phyloP scores from a whole-genome alignment of 1,139 yeast genomes.

The Scheffersomyces insectosa region DNA sequence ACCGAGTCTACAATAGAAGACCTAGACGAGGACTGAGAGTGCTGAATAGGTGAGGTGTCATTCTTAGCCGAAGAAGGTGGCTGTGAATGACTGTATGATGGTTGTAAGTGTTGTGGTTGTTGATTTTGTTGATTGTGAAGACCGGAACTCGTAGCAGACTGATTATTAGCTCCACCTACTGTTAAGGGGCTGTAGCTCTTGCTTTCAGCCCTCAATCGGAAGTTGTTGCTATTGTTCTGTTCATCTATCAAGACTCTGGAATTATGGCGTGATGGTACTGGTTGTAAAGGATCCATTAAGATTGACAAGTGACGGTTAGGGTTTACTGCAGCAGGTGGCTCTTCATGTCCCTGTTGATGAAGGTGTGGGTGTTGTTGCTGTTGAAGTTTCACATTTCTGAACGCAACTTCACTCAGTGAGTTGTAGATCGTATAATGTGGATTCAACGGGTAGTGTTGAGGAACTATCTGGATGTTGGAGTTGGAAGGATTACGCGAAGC shows the following conservation, averaged over 20 bases:
- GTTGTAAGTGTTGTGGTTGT: constrained; percentile 1
- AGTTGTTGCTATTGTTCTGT: neutral
- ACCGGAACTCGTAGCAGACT: constrained; percentile 3
- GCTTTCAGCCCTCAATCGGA: constrained; percentile 9
- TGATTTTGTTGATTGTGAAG: constrained; percentile 4
- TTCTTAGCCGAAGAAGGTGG: neutral
- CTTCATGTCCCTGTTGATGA: constrained; percentile 4
- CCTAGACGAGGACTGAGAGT: constrained; percentile 6
- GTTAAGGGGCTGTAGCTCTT: constrained; percentile 15
- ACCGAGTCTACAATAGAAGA: constrained; percentile 5
- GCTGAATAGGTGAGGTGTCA: constrained; percentile 6
- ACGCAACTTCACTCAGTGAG: constrained; percentile 4
- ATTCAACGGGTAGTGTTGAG: constrained; percentile 40
- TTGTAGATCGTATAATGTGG: constrained; percentile 36
- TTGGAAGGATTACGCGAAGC: constrained; percentile 18
- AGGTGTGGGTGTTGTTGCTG: constrained; percentile 1
- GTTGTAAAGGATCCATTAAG: constrained; percentile 38
- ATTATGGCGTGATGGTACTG: constrained; percentile 19
- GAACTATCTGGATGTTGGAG: constrained; percentile 23
- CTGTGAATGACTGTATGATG: neutral
- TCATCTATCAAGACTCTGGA: constrained; percentile 1
- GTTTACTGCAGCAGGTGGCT: neutral
- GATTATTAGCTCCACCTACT: constrained; percentile 7
- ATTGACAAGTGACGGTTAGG: constrained; percentile 26
- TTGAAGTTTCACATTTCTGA: constrained; percentile 3